Evolutionary conservation across 345 rosid genomes (phyloP), one percentile per base, ranked within the genome.

Genomic region (Euphorbia lathyris): DNA sequence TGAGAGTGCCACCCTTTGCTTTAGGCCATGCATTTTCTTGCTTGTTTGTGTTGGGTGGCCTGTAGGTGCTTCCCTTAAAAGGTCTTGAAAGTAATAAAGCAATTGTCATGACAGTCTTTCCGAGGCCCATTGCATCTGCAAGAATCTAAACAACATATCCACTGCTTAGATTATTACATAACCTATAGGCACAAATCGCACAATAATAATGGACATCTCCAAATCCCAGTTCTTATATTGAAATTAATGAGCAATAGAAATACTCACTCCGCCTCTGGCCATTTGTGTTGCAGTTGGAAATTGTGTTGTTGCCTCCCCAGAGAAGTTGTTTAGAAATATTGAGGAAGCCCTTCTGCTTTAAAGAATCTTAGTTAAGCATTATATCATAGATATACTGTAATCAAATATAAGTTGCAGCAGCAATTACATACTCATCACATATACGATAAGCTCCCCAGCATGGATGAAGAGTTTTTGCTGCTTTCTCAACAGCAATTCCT

Each of bases 71-170:
- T 58, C 86, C 85, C 72, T 69, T 73, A 58, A 86, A 81, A 19
- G 81, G 84, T 70, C 87, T 75, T 66, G 95, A 80, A 70, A 87
- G 91, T 73, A 89, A 78, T 51, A 89, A 69, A 66, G 91, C 88
- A 75, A 89, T 85, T 36, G 88, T 87, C 95, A 89, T 89, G 69
- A 89, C 90, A 4, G 95, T 89, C 78, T 87, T 89, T 45, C 91
- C 95, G 48, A 87, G 95, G 30, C 92, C 90, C 95, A 89, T 89
- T 61, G 95, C 88, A 85, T 85, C 95, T 51, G 90, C 95, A 52
- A 89, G 72, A 57, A 89, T 87, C 95, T 85, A 66, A 53, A 58
- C 57, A 50, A 61, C 13, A 55, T 10, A 30, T 25, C 27, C 7
- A 20, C 67, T 22, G 20, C 68, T 70, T 20, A 70, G 45, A 45